Conservation (phyloP, 2,329 filamentous ascomycete genomes). For the Penicillium decumbens region DNA sequence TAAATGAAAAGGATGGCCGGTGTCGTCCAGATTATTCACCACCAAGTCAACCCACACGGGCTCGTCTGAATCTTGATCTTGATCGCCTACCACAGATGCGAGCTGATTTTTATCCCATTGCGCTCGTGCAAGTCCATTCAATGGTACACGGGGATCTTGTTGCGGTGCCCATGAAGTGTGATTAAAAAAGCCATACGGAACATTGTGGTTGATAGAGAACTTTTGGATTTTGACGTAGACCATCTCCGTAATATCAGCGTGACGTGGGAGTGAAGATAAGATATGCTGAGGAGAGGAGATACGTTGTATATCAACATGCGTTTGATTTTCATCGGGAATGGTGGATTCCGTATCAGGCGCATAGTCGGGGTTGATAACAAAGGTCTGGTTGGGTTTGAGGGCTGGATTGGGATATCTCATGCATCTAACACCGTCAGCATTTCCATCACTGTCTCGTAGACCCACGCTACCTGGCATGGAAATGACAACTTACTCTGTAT, state of each 20-base stretch:
- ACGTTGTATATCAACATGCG: background rate
- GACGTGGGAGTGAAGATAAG: constrained; percentile 25
- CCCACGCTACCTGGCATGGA: background rate
- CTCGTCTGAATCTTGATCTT: constrained; percentile 18
- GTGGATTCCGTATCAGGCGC: constrained; percentile 14
- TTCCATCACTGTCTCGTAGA: background rate
- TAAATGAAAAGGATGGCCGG: constrained; percentile 49
- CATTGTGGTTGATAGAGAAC: constrained; percentile 41
- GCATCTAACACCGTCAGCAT: constrained; percentile 23
- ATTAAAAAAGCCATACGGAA: constrained; percentile 48
- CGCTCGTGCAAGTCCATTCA: constrained; percentile 32
- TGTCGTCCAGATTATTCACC: constrained; percentile 51
- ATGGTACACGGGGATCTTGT: constrained; percentile 28
- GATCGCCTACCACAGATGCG: constrained; percentile 18
- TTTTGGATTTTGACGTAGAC: constrained; percentile 48
- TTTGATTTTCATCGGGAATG: background rate
- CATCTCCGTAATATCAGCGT: constrained; percentile 37
- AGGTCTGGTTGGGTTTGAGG: constrained; percentile 37
- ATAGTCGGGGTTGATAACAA: constrained; percentile 32
- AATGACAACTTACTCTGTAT: constrained; percentile 30
- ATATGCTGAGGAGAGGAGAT: background rate
- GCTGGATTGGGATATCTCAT: constrained; percentile 47
- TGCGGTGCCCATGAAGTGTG: constrained; percentile 45
- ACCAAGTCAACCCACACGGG: constrained; percentile 46
- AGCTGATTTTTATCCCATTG: constrained; percentile 46